Base-by-base conservation (phyloP, 345 rosid species). In the Gossypium australe region DNA sequence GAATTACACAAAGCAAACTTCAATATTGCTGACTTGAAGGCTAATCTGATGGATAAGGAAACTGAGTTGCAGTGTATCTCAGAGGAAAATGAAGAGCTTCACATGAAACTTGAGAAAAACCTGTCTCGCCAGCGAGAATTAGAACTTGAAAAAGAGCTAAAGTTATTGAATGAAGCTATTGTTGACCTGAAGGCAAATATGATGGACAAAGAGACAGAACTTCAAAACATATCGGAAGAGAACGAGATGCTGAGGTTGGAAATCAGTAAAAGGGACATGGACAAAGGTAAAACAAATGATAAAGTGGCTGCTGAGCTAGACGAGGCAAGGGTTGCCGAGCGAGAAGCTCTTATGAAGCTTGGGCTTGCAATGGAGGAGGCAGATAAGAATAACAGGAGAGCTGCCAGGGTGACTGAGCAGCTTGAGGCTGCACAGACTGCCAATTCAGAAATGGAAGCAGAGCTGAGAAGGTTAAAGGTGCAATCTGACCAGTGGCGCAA, bases 401-500 rank as follows among this genome's bases (percentile, higher is more conserved):
- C 91, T 0, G 83, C 86, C 12, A 85, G 94, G 68, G 88, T 85
- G 55, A 64, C 89, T 0, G 91, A 96, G 84, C 94, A 96, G 82
- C 89, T 93, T 7, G 97, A 92, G 70, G 94, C 97, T 34, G 88
- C 91, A 24, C 97, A 92, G 79, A 83, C 82, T 48, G 86, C 90
- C 17, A 89, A 84, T 76, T 79, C 88, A 0, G 94, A 92, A 64
- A 83, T 88, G 86, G 97, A 92, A 76, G 80, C 88, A 4, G 97
- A 92, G 70, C 78, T 92, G 68, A 89, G 98, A 86, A 90, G 84
- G 85, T 84, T 93, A 48, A 96, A 93, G 85, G 99, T 96, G 68
- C 99, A 96, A 75, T 84, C 99, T 9, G 94, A 96, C 76, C 99
- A 96, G 78, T 96, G 97, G 98, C 91, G 97, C 80, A 96, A 96